phyloP scores from a whole-genome alignment of 2,329 filamentous ascomycete species.

The Aspergillus awamori region DNA sequence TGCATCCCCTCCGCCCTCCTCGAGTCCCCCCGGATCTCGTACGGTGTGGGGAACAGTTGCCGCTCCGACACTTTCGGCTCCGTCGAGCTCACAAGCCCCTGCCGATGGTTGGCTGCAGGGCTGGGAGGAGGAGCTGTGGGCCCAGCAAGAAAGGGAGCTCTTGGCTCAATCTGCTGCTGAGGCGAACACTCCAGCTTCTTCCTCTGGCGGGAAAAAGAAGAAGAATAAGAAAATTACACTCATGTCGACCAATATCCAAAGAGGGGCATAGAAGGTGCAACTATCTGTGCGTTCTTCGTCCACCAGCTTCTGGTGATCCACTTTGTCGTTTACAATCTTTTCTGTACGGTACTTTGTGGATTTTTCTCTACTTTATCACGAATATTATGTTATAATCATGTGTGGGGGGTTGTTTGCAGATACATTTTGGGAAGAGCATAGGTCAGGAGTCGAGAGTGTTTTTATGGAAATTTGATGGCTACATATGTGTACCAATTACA shows the following conservation, averaged over 20 bases:
- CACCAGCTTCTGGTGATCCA: not conserved
- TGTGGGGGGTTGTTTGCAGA: not conserved
- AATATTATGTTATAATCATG: not conserved
- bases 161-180: slow-evolving; percentile 52
- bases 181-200: slow-evolving; percentile 22
- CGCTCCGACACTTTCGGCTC: slow-evolving; percentile 62
- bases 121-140: slow-evolving; percentile 75
- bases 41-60: slow-evolving; percentile 93
- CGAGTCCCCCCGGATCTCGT: slow-evolving; percentile 72
- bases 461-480: not conserved
- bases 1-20: slow-evolving; percentile 65
- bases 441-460: not conserved
- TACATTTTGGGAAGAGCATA: not conserved
- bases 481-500: not conserved
- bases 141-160: slow-evolving; percentile 58
- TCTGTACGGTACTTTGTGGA: not conserved
- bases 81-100: slow-evolving; percentile 45
- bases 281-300: not conserved
- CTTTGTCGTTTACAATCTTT: not conserved
- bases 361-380: not conserved
- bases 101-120: slow-evolving; percentile 83
- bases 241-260: slow-evolving; percentile 66
- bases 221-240: slow-evolving; percentile 70
- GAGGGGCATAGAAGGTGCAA: slow-evolving; percentile 53
- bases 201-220: slow-evolving; percentile 57